Conservation (phyloP, 352 stramenopile genomes). For the Thalassiosira delicatula region DNA sequence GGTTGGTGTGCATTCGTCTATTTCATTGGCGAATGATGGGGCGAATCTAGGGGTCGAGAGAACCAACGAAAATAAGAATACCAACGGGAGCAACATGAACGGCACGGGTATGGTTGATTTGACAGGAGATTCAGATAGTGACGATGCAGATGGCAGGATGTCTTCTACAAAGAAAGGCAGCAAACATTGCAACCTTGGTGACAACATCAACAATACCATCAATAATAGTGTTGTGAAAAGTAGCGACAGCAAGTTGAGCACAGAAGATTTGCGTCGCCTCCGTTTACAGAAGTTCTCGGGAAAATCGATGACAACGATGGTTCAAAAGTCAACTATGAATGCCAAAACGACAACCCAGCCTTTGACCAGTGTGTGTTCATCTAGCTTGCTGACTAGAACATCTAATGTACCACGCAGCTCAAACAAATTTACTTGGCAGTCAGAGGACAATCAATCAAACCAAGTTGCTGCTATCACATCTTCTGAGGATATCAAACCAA, state of each 20-base stretch:
- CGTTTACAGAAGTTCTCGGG: not conserved
- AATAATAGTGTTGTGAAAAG: not conserved
- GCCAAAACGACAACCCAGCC: not conserved
- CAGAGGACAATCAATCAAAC: not conserved
- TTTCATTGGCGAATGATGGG: not conserved
- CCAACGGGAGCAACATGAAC: not conserved
- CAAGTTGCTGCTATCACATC: not conserved
- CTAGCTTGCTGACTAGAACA: not conserved
- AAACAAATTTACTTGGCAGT: not conserved
- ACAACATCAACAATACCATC: not conserved
- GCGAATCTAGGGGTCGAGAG: not conserved
- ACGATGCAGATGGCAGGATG: too few relatives aligned
- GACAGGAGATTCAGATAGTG: slow-evolving; percentile 1
- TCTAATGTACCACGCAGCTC: not conserved
- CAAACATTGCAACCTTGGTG: too few relatives aligned
- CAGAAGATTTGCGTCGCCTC: slow-evolving; percentile 6
- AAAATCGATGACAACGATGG: not conserved
- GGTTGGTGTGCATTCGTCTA: slow-evolving; percentile 6
- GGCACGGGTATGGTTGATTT: slow-evolving; percentile 1
- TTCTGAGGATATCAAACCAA: not conserved
- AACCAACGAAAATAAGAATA: not conserved
- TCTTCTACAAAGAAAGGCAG: too few relatives aligned
- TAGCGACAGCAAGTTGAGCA: not conserved
- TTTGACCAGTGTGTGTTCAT: not conserved
- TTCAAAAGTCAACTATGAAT: not conserved